A percentile compares a stretch with the other conserved stretches of the same genome.
These are phyloP conservation scores for Orbilia javanica DNA, from an alignment of 2,329 filamentous ascomycete species.

Conservation along the genomic window DNA sequence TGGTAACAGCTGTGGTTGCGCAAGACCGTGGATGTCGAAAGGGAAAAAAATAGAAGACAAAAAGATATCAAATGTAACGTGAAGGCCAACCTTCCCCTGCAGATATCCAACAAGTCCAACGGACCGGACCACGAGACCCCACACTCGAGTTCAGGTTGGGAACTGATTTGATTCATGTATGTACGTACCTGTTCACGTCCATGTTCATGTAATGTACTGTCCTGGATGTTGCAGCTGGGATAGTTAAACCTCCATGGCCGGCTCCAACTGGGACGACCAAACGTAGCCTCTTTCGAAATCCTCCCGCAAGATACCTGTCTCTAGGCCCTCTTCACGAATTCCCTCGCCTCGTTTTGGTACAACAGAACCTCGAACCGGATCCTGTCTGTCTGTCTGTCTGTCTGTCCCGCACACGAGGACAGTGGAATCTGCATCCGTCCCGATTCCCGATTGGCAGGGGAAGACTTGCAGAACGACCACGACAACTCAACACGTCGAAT, in stretches of 20 bases:
- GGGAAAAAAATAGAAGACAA: background rate
- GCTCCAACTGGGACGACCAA: too few species aligned
- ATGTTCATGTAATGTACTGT: too few species aligned
- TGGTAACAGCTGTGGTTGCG: constrained; percentile 32
- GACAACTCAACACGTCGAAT: constrained; percentile 28
- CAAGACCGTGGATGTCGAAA: constrained; percentile 23
- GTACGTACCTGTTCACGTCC: too few species aligned
- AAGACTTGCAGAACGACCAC: constrained; percentile 15
- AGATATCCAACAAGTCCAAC: constrained; percentile 45
- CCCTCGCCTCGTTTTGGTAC: too few species aligned
- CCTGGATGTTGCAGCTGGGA: too few species aligned
- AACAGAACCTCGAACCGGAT: too few species aligned
- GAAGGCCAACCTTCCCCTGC: constrained; percentile 33
- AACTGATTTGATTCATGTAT: too few species aligned
- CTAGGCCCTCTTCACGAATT: too few species aligned
- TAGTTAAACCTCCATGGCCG: too few species aligned
- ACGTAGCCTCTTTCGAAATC: too few species aligned
- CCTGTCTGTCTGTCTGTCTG: background rate
- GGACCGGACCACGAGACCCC: constrained; percentile 21
- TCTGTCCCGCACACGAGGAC: constrained; percentile 3
- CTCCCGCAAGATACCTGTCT: too few species aligned
- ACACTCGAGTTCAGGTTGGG: too few species aligned
- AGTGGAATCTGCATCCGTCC: constrained; percentile 11
- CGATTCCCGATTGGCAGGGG: constrained; percentile 21
- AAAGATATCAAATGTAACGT: constrained; percentile 19